phyloP scores from a whole-genome alignment of 2,329 filamentous ascomycete genomes.

The Dactylellina sp. region DNA sequence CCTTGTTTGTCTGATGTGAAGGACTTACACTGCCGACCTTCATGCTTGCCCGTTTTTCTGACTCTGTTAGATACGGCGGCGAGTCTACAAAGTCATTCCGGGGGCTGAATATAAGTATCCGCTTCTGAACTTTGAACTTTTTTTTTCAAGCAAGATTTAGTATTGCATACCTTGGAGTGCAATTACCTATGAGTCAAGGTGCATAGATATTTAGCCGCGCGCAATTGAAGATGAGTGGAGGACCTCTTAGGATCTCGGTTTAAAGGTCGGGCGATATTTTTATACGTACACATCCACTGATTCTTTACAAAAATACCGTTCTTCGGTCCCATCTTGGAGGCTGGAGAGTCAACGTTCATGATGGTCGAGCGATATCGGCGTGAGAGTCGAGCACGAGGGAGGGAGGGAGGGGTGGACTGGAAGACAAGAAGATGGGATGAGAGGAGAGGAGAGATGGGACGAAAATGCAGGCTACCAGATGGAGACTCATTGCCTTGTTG shows the following conservation, averaged over 20 bases:
- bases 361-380: neutral
- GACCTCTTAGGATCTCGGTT: neutral
- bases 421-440: neutral
- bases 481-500: too few species aligned
- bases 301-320: slow-evolving; percentile 54
- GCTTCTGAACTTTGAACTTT: too few species aligned
- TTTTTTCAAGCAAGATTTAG: slow-evolving; percentile 4
- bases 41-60: slow-evolving; percentile 29
- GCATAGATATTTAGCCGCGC: slow-evolving; percentile 31
- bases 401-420: neutral
- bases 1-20: neutral
- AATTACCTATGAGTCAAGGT: slow-evolving; percentile 26
- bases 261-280: neutral
- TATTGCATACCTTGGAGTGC: slow-evolving; percentile 43
- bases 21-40: slow-evolving; percentile 45
- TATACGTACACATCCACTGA: slow-evolving; percentile 52
- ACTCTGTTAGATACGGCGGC: slow-evolving; percentile 28
- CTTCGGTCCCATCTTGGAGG: slow-evolving; percentile 6
- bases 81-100: slow-evolving; percentile 24
- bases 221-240: neutral
- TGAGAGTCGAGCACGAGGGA: neutral
- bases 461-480: neutral
- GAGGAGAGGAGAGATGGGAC: neutral
- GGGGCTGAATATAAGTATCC: neutral
- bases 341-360: slow-evolving; percentile 32